Base-by-base conservation (phyloP, 2,329 filamentous ascomycete genomes). In the Botryosphaeria dothidea region DNA sequence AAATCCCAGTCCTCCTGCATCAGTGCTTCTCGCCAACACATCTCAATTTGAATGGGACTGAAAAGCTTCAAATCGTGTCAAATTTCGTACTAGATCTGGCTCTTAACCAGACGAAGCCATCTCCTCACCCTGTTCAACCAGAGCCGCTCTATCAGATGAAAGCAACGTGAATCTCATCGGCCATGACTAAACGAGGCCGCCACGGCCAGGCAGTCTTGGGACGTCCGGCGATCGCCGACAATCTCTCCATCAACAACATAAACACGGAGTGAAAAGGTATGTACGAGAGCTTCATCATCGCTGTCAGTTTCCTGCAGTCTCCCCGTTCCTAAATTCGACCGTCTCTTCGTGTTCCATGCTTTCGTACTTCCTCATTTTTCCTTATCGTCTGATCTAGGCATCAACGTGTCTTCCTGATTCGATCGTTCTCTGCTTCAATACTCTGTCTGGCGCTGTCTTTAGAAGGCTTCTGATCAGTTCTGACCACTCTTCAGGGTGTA, bases 111-210 rank as follows among this genome's bases (percentile, higher is more conserved):
- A n/a, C n/a, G n/a, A 15, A n/a, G 13, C 9, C 4, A 23, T 13
- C 11, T 25, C 13, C 31, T 23, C 5, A 11, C 5, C n/a, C 6
- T 19, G 29, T 56, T 19, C 7, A 15, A 15, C 36, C 1, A 13
- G 29, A 36, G 34, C 36, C 27, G 3, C 8, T 17, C 29, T 34
- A 27, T 60, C 41, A 34, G 25, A 45, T 46, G 41, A 4, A 29
- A 25, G 46, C 46, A 11, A 31, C 31, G 34, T 21, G 6, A 27
- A 17, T 46, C 5, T 11, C 15, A 34, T 27, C 60, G 45, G 45
- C 48, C 48, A 64, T 25, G 61, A 54, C 49, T 54, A 64, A 64
- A 56, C 49, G 31, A 56, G 41, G 38, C 41, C 38, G 61, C 49
- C 61, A 17, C 61, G 38, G 49, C 61, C 31, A 38, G 13, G 56